Conservation (phyloP, 73 alveolate species). For the Paraurostyla sp. region DNA sequence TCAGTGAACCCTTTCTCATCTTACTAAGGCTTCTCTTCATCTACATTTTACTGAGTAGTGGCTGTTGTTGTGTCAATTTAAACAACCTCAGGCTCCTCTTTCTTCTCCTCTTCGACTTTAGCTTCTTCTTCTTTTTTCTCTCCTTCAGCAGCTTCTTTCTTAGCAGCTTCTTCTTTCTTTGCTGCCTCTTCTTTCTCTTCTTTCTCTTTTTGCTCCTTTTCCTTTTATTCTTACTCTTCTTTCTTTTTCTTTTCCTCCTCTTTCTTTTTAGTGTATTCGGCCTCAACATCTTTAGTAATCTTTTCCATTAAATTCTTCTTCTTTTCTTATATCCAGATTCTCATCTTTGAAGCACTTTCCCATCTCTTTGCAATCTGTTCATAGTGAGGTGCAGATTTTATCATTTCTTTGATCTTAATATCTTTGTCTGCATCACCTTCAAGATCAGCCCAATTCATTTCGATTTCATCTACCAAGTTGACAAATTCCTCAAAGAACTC, state of each 20-base stretch:
- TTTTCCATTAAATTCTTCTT: constrained; percentile 73
- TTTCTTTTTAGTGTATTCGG: constrained; percentile 37
- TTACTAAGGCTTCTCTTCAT: constrained; percentile 56
- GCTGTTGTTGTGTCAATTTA: constrained; percentile 17
- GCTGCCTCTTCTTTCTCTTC: constrained; percentile 36
- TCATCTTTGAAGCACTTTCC: constrained; percentile 73
- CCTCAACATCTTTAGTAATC: constrained; percentile 55
- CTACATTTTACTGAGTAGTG: constrained; percentile 7
- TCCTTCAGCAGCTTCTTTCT: constrained; percentile 28
- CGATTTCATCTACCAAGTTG: constrained; percentile 36
- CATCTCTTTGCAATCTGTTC: constrained; percentile 57
- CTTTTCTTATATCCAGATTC: constrained; percentile 74
- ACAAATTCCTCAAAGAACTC: constrained; percentile 51
- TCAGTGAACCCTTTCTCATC: constrained; percentile 54
- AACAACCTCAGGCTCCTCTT: constrained; percentile 47
- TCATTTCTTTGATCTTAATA: constrained; percentile 8
- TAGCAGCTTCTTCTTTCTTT: background rate
- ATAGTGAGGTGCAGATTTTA: constrained; percentile 24
- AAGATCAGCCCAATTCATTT: constrained; percentile 9
- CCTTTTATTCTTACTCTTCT: constrained; percentile 56
- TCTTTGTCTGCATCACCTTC: constrained; percentile 49
- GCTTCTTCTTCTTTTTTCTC: too few relatives aligned
- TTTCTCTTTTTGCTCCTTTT: constrained; percentile 54
- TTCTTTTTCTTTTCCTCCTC: constrained; percentile 53
- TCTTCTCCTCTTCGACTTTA: constrained; percentile 53